Evolutionary conservation across 495 filamentous ascomycete genomes (phyloP), one percentile per base, ranked within the genome.

Genomic region (Podospora anserina): DNA sequence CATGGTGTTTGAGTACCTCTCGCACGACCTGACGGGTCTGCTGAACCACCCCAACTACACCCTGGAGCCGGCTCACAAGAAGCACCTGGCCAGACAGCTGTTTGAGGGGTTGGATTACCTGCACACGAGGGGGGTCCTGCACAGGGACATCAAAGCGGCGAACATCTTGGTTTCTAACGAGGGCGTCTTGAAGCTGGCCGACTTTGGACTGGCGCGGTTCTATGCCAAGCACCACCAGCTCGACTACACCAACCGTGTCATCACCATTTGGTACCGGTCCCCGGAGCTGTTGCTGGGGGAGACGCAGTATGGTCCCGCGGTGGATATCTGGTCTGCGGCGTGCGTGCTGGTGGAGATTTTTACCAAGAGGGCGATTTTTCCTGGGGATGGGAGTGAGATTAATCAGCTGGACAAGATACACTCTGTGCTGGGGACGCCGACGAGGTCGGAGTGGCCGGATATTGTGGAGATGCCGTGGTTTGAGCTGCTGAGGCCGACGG

Each of bases 1-100:
- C 80, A 99, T 99, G 96, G 96, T 99, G 9, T 99, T 99, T 70
- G 96, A 99, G 76, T 99, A 99, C 76, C 87, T 97, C 30, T 94
- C 94, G 19, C 96, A 99, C 76, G 96, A 99, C 59, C 71, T 84
- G 65, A 84, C 82, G 5, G 85, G 85, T 19, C 76, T 87, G 54
- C 89, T 99, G 68, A 98, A 98, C 72, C 96, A 99, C 75, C 96
- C 96, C 4, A 91, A 89, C 6, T 98, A 96, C 77, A 89, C 90
- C 60, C 87, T 99, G 16, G 91, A 94, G 15, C 82, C 88, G 11
- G 85, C 90, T 0, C 93, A 97, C 71, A 97, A 96, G 77, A 99
- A 99, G 77, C 89, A 98, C 76, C 86, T 99, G 18, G 92, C 93
- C 2, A 89, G 89, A 74, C 96, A 99, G 73, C 88, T 99, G 65